Conservation (phyloP, 345 rosid species). For the Tarenaya hassleriana region DNA sequence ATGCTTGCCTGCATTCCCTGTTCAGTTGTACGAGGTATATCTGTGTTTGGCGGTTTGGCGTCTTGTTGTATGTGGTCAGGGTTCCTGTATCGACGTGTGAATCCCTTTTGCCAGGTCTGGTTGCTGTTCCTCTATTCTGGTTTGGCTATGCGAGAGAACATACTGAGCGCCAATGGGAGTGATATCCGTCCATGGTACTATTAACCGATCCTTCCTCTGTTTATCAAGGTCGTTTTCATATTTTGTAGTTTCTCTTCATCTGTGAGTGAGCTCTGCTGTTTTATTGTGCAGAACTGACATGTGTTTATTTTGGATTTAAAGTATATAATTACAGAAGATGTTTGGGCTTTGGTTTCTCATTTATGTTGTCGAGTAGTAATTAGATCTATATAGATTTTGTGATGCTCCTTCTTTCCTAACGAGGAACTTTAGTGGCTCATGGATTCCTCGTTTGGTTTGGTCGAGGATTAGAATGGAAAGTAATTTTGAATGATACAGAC, state of each 20-base stretch:
- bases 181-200: conserved; percentile 96
- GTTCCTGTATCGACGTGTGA: conserved; percentile 11
- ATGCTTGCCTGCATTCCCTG: conserved; percentile 92
- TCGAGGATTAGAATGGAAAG: neutral
- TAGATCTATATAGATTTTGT: conserved; percentile 7
- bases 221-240: conserved; percentile 4
- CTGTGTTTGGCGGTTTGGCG: neutral
- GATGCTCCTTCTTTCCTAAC: neutral
- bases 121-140: conserved; percentile 91
- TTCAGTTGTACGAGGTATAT: conserved; percentile 88
- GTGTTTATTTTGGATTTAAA: too few relatives aligned
- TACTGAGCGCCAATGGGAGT: conserved; percentile 91
- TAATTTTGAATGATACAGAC: neutral
- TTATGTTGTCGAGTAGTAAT: conserved; percentile 14
- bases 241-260: neutral
- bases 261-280: conserved; percentile 1
- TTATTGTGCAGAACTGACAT: too few relatives aligned
- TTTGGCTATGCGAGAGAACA: conserved; percentile 90
- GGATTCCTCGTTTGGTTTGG: neutral
- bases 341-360: neutral
- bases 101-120: conserved; percentile 64
- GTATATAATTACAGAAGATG: conserved; percentile 5
- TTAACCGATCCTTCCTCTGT: neutral
- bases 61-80: neutral
- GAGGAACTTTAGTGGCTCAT: neutral